Evolutionary conservation across 768 basidiomycete genomes (phyloP).

Genomic region (Sistotremastrum niveocremeum): DNA sequence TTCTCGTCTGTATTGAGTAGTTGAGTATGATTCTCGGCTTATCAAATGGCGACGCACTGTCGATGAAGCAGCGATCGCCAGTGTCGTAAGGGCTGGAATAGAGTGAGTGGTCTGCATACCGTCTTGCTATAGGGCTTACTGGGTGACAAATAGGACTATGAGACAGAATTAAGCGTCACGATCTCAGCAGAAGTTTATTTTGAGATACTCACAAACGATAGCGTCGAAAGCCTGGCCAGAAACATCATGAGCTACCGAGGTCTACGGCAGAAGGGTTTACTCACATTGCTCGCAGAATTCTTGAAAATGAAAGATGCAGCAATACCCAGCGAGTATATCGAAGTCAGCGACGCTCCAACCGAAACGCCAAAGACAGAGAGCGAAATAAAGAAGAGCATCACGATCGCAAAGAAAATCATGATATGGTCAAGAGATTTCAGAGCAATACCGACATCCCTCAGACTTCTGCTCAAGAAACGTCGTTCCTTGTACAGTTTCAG

Average conservation of each 20-base stretch:
- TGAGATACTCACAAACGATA: constrained; percentile 18
- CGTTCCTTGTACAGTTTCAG: constrained; percentile 69
- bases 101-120: constrained; percentile 1
- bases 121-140: constrained; percentile 32
- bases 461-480: constrained; percentile 57
- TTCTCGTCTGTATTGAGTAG: constrained; percentile 35
- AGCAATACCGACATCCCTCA: constrained; percentile 62
- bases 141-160: constrained; percentile 72
- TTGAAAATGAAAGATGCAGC: constrained; percentile 77
- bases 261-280: background rate
- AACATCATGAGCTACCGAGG: background rate
- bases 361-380: constrained; percentile 60
- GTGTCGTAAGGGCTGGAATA: constrained; percentile 57
- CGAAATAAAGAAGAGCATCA: constrained; percentile 61
- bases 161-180: too few relatives aligned
- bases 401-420: constrained; percentile 44
- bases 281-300: constrained; percentile 43
- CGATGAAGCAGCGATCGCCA: constrained; percentile 71
- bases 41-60: constrained; percentile 22
- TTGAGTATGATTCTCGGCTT: background rate
- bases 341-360: constrained; percentile 50
- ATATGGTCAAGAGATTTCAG: constrained; percentile 51
- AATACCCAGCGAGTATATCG: constrained; percentile 58
- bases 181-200: too few relatives aligned
- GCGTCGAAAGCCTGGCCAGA: constrained; percentile 44